Evolutionary conservation across 306 rosid genomes (phyloP), one percentile per base, ranked within the genome.

Genomic region (Quillaja saponaria): DNA sequence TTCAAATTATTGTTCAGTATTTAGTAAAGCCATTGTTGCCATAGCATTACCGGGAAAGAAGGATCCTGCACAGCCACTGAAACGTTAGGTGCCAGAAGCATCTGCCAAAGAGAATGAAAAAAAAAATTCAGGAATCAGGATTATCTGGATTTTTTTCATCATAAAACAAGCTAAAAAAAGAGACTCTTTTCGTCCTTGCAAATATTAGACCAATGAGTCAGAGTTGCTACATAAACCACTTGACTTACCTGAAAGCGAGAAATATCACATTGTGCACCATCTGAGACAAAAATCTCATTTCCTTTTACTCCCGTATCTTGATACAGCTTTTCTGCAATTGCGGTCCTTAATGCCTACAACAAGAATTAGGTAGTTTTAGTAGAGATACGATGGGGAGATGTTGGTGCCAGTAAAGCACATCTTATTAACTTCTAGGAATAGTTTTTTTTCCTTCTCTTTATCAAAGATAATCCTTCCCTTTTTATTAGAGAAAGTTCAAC

Each of bases 211-310:
- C 19, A 57, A 0, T 13, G 7, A 6, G 18, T 6, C 13, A 4
- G 0, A 54, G 34, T n/a, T 39, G 12, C 9, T 18, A 19, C 21
- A 44, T 1, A 18, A 10, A 13, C 15, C 6, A 16, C 45, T n/a
- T 35, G 6, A 19, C 42, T 61, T 17, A 74, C 91, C 83, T 81
- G 87, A 38, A 81, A 64, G 38, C 91, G 87, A 44, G 87, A 79
- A 64, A 85, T 81, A 63, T 85, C 91, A 49, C 85, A 79, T 28
- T 85, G 91, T 44, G 91, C 85, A 20, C 91, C 91, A 69, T 85
- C 87, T 9, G 91, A 85, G 35, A 85, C 81, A 55, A 85, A 85
- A 13, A 85, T 54, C 40, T 85, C 91, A 34, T 81, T 53, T 15
- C 63, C 78, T 40, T 71, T 64, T 18, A 85, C 66, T 17, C 55